Percentiles rank a stretch among this genome's conserved stretches.
Evolutionary conservation across 177 flowering plant species (phyloP).

Genomic region (Vitis hybrid): DNA sequence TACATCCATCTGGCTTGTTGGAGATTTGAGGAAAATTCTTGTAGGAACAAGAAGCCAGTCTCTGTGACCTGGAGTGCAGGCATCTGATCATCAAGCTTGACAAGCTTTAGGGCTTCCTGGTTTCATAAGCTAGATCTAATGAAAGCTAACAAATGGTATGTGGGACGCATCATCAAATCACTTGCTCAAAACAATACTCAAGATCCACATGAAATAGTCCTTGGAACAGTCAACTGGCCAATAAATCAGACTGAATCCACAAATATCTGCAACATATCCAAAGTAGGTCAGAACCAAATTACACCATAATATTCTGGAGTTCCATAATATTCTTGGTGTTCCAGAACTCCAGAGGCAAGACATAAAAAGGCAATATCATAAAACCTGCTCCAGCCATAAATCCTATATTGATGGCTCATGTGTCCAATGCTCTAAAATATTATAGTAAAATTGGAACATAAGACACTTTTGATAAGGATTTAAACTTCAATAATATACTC

Average conservation of each 20-base stretch:
- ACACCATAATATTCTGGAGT: background rate
- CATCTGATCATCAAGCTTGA: no score
- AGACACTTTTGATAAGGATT: background rate
- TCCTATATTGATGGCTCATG: background rate
- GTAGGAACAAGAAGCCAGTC: no score
- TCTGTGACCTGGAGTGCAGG: no score
- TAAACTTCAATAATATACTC: background rate
- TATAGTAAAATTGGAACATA: background rate
- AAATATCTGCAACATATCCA: conserved; percentile 48
- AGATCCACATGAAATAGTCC: no score
- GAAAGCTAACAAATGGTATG: no score
- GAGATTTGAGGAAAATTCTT: no score
- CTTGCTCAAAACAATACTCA: no score
- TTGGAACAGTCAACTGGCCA: background rate
- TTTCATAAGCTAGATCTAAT: no score
- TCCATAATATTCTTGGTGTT: background rate
- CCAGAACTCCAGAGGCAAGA: background rate
- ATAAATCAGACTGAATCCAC: conserved; percentile 39
- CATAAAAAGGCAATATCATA: background rate
- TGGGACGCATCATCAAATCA: no score
- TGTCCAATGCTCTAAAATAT: background rate
- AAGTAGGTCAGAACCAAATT: background rate
- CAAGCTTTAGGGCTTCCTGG: no score
- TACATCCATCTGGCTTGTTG: no score
- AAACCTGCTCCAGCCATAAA: background rate